These are phyloP conservation scores for Cichorium intybus DNA, from an alignment of 140 eudicot species.

Conservation along the genomic window DNA sequence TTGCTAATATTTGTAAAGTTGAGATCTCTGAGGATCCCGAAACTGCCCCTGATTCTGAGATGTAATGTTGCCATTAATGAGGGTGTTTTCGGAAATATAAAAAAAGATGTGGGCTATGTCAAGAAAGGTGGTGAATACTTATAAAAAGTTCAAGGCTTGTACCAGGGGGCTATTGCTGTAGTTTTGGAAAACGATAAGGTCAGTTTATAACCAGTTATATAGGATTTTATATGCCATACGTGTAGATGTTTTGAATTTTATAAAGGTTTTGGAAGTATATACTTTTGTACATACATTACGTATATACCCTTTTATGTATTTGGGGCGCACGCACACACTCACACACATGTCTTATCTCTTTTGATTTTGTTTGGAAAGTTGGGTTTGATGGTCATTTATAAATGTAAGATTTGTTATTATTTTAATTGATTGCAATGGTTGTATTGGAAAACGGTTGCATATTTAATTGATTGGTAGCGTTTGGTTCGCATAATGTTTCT, in stretches of 20 bases:
- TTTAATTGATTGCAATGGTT: neutral
- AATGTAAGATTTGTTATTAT: neutral
- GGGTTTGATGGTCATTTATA: conserved; percentile 1
- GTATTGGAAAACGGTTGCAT: neutral
- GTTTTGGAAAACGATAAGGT: conserved; percentile 29
- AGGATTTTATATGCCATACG: neutral
- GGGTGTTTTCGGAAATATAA: too few relatives aligned
- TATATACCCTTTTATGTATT: neutral
- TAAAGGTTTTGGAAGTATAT: conserved; percentile 35
- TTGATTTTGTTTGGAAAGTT: conserved; percentile 14
- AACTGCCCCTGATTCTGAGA: neutral
- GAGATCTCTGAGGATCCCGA: conserved; percentile 29
- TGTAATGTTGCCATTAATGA: conserved; percentile 36
- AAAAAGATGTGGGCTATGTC: too few relatives aligned
- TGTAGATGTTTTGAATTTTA: neutral
- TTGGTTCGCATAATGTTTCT: too few relatives aligned
- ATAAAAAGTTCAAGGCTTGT: too few relatives aligned
- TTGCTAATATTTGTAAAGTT: conserved; percentile 43
- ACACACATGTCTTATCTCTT: neutral
- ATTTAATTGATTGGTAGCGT: too few relatives aligned
- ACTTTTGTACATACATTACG: conserved; percentile 38
- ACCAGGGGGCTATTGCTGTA: too few relatives aligned
- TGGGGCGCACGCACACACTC: too few relatives aligned
- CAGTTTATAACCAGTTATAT: neutral
- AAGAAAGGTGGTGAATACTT: too few relatives aligned